phyloP scores from a whole-genome alignment of 2,329 filamentous ascomycete species.

The Trichoderma breve region DNA sequence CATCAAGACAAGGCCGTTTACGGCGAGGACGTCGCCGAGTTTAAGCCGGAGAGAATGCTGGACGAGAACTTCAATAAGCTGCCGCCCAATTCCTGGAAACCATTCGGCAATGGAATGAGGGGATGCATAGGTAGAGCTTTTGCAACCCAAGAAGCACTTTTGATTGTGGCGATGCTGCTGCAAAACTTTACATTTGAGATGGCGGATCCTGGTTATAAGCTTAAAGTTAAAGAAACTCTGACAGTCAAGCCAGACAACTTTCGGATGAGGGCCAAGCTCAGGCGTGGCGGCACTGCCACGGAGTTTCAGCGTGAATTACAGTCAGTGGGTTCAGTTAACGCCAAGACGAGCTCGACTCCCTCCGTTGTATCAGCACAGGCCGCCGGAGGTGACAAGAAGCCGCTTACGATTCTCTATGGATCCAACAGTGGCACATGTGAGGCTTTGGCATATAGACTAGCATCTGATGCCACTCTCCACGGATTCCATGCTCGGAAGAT shows the following conservation, averaged over 20 bases:
- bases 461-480: constrained; percentile 51
- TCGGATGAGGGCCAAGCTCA: constrained; percentile 54
- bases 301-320: constrained; percentile 35
- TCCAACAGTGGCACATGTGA: constrained; percentile 70
- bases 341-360: not conserved
- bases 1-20: constrained; percentile 57
- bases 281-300: constrained; percentile 40
- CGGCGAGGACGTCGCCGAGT: constrained; percentile 55
- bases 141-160: constrained; percentile 52
- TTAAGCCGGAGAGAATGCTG: constrained; percentile 61
- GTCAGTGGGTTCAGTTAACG: not conserved
- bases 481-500: constrained; percentile 54
- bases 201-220: constrained; percentile 55
- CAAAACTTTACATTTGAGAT: constrained; percentile 66
- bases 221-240: constrained; percentile 53
- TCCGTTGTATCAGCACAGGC: not conserved
- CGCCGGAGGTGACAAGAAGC: constrained; percentile 26
- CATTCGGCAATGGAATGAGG: constrained; percentile 53
- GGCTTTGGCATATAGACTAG: constrained; percentile 59
- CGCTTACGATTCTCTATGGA: constrained; percentile 63
- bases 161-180: constrained; percentile 51
- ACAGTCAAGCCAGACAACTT: constrained; percentile 62
- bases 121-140: constrained; percentile 54
- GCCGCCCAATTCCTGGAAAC: constrained; percentile 46
- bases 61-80: constrained; percentile 47